phyloP scores from a whole-genome alignment of 768 basidiomycete species.

The Suillus spraguei region DNA sequence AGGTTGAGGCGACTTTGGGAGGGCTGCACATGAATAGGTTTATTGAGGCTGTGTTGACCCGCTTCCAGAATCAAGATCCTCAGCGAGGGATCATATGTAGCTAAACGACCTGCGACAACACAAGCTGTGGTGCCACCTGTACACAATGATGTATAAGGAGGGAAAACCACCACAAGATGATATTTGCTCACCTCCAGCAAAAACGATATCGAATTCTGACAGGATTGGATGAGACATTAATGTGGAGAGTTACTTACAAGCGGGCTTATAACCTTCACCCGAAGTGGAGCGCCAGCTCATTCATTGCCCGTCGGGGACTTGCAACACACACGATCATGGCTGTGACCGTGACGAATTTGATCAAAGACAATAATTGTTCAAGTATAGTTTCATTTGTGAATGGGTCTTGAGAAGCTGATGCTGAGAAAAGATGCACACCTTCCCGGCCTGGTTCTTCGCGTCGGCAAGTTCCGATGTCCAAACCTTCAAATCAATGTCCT shows the following conservation, averaged over 20 bases:
- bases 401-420: too few relatives aligned
- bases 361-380: too few relatives aligned
- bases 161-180: constrained; percentile 3
- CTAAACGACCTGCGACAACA: constrained; percentile 33
- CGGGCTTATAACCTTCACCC: not conserved
- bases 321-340: not conserved
- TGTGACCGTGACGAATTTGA: too few relatives aligned
- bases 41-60: constrained; percentile 25
- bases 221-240: constrained; percentile 6
- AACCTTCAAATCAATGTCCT: too few relatives aligned
- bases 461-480: too few relatives aligned
- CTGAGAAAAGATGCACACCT: too few relatives aligned
- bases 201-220: constrained; percentile 50
- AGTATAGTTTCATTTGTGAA: too few relatives aligned
- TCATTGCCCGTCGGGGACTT: not conserved
- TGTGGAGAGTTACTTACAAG: not conserved
- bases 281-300: not conserved
- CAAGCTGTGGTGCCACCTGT: constrained; percentile 40
- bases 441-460: too few relatives aligned
- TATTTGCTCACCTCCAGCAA: constrained; percentile 52
- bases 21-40: too few relatives aligned
- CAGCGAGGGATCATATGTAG: constrained; percentile 26
- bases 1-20: too few relatives aligned
- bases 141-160: not conserved
- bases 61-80: constrained; percentile 35